Conservation (phyloP, 345 rosid species). For the Citrus sinensis region DVS_A1.0 CM039169.1:3179001-3179500, state of each 20-base stretch:
- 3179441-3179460: background rate
- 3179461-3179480: background rate
- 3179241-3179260: constrained; percentile 73
- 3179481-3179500: background rate
- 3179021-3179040: constrained; percentile 21
- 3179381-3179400: background rate
- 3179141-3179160: constrained; percentile 76
- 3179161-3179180: constrained; percentile 72
- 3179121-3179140: constrained; percentile 63
- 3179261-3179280: background rate
- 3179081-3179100: constrained; percentile 10
- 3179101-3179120: constrained; percentile 52
- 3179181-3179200: constrained; percentile 65
- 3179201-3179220: constrained; percentile 47
- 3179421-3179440: background rate
- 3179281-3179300: background rate
- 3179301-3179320: background rate
- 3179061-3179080: constrained; percentile 9
- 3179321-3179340: background rate
- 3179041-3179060: constrained; percentile 23
- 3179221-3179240: constrained; percentile 62
- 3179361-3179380: background rate
- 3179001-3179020: constrained; percentile 49
- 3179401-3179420: background rate
- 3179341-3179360: background rate